Base-by-base conservation (phyloP, 345 rosid genomes). In the Leavenworthia alabamica region DNA sequence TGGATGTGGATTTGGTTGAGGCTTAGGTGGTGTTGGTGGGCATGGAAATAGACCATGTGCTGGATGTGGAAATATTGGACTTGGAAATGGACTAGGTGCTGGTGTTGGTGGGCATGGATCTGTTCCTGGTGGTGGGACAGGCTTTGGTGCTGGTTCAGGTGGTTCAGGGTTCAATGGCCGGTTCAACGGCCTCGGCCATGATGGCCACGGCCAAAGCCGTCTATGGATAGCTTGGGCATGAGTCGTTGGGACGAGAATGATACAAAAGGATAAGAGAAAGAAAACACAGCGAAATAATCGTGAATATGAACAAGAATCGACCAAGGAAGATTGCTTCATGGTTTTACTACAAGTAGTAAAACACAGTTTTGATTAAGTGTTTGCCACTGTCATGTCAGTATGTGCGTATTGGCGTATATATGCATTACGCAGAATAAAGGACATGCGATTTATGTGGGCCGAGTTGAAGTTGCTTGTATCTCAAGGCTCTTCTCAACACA, bases 181-280 rank as follows among this genome's bases (percentile, higher is more conserved):
- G 54, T 8, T 8, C 43, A 36, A n/a, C 2, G 73, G 73, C 50
- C 68, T 15, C 7, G 72, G 64, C 42, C 59, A 15, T 1, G n/a
- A 7, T 15, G 66, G 66, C 73, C 73, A 60, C 17, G 73, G 74
- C 74, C 68, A 70, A 35, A 62, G 62, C 51, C 68, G 55, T 37
- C 73, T 52, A 27, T 69, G 62, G 36, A 39, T 24, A 13, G 45
- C 62, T 31, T 54, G 67, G 3, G 73, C 73, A 61, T 69, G 37
- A 26, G 68, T 45, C 6, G 68, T 37, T 14, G 56, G 28, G 31
- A 54, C 12, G 29, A 35, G 54, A 49, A 37, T 60, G 47, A 43
- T 62, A 37, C 57, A 61, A 20, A 62, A 28, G 43, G 42, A 69
- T 22, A 45, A 45, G 15, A 69, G 13, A 54, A 44, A 27, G 42